Base-by-base conservation (phyloP, 1,284 basidiomycete species). In the Fomitopsis betulina region DNA sequence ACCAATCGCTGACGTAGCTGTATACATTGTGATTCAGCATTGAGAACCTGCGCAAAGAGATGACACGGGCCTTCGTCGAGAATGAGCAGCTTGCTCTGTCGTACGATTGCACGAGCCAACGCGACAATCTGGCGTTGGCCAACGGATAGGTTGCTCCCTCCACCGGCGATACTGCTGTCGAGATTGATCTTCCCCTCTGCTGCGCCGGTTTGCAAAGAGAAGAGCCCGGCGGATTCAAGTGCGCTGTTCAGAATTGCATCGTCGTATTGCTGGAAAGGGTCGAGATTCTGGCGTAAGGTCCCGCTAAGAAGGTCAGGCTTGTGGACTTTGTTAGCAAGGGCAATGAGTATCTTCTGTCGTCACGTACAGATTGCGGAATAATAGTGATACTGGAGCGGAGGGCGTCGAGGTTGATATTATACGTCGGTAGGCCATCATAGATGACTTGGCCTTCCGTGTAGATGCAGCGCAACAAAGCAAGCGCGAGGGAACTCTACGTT, bases 331-430 rank as follows among this genome's bases (percentile, higher is more conserved):
- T 54, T 38, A 54, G 38, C 15, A 19, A 30, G n/a, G 21, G 32
- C n/a, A 45, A 15, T 32, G 25, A 40, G 13, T 12, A 40, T n/a
- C 17, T 19, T 15, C 10, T 32, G 21, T 25, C 13, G 21, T 30
- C 3, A 65, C 70, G 40, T 45, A 73, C 72, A 10, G 69, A 59
- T 67, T 75, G 74, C 1, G 74, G 74, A 32, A 76, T 83, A 67
- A 83, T 81, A 12, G 76, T 80, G 59, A 81, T 76, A 55, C 74
- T 71, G 3, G 73, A 70, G 21, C 80, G 68, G 19, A 80, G 65
- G 15, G 78, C 77, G 58, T 90, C 84, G 7, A 93, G 74, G 64
- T 91, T 90, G 68, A 89, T 68, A 17, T 74, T 56, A 53, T 69
- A 58, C 13, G 68, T 73, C 10, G 63, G 59, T 38, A 68, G 39